A percentile compares a stretch with the other conserved stretches of the same genome.
These are phyloP conservation scores for Nicotiana knightiana DNA, from an alignment of 257 asterid species.

Conservation along the genomic window DNA sequence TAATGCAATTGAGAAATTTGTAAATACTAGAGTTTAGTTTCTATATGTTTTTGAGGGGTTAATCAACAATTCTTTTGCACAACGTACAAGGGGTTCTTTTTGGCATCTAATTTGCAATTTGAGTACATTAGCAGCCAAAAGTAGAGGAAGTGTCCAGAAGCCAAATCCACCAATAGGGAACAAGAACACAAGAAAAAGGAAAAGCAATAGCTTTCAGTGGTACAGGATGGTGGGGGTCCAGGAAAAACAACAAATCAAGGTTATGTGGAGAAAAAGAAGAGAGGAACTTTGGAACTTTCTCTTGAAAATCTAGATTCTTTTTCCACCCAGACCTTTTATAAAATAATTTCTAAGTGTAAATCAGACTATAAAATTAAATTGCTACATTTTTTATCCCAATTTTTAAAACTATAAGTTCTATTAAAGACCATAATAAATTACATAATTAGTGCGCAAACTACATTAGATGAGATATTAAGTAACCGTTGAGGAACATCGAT, in stretches of 20 bases:
- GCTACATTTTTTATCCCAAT: neutral
- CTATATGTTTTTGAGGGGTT: neutral
- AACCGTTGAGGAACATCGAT: neutral
- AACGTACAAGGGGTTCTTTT: too few relatives aligned
- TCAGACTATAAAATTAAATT: neutral
- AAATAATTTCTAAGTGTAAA: neutral
- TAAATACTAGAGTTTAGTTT: conserved; percentile 1
- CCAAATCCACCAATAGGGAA: neutral
- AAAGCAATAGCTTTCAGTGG: neutral
- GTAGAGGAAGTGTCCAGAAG: neutral
- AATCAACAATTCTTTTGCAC: neutral
- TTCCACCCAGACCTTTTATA: too few relatives aligned
- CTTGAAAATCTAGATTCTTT: neutral
- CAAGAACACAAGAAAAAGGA: neutral
- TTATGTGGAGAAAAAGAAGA: neutral
- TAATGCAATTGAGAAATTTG: neutral
- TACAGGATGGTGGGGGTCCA: neutral
- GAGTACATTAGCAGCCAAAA: neutral
- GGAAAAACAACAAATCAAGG: neutral
- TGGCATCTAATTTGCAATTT: too few relatives aligned
- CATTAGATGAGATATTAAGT: neutral
- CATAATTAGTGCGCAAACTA: neutral
- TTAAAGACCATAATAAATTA: too few relatives aligned
- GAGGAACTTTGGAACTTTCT: neutral
- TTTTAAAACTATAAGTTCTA: too few relatives aligned